phyloP scores from a whole-genome alignment of 2,329 filamentous ascomycete species.

The Phaeoacremonium minimum region DNA sequence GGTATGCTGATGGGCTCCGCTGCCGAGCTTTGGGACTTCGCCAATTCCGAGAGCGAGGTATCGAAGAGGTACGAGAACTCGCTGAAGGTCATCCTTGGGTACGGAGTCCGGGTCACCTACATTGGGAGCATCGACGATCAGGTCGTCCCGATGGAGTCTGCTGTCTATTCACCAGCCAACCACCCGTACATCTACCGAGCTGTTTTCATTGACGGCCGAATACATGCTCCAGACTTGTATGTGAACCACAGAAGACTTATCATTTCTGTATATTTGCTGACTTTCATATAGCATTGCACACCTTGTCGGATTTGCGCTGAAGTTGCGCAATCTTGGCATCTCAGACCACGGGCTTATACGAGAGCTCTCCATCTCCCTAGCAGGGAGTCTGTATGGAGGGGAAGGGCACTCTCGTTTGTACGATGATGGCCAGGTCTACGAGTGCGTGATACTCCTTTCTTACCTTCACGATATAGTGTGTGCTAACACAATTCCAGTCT shows the following conservation, averaged over 20 bases:
- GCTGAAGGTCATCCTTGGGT: slow-evolving; percentile 68
- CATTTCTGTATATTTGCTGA: too few relatives aligned
- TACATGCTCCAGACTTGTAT: slow-evolving; percentile 87
- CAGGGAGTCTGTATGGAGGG: slow-evolving; percentile 85
- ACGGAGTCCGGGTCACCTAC: slow-evolving; percentile 80
- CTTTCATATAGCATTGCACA: slow-evolving; percentile 70
- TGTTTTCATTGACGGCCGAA: slow-evolving; percentile 90
- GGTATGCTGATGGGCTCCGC: slow-evolving; percentile 84
- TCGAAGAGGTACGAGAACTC: slow-evolving; percentile 77
- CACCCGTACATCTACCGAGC: slow-evolving; percentile 94
- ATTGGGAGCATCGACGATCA: slow-evolving; percentile 96
- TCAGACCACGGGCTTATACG: slow-evolving; percentile 90
- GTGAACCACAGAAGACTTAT: too few relatives aligned
- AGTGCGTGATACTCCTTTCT: slow-evolving; percentile 37
- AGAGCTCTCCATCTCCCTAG: slow-evolving; percentile 82
- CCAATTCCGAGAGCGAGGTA: slow-evolving; percentile 73
- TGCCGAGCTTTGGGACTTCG: slow-evolving; percentile 94
- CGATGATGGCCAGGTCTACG: slow-evolving; percentile 82
- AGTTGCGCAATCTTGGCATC: slow-evolving; percentile 87
- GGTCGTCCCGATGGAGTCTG: slow-evolving; percentile 89
- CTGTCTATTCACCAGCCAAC: slow-evolving; percentile 76
- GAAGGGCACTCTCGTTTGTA: slow-evolving; percentile 94
- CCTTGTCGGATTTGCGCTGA: slow-evolving; percentile 87
- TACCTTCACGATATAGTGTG: background rate
- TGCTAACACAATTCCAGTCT: slow-evolving; percentile 35